Conservation (phyloP, 345 rosid species). For the Linum trigynum region DNA sequence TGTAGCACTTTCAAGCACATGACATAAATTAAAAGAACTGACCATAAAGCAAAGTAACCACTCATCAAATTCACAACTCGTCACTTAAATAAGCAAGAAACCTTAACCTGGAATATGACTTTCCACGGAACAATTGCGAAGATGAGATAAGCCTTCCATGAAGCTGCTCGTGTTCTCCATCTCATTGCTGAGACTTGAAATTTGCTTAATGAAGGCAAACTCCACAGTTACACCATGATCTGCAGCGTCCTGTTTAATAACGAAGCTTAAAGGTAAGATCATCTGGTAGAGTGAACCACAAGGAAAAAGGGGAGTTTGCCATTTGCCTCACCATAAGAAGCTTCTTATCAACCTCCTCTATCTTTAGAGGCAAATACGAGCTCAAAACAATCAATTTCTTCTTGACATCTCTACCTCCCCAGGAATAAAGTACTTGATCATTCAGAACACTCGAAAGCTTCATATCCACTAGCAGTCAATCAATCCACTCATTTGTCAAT, state of each 20-base stretch:
- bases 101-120: constrained; percentile 53
- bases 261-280: constrained; percentile 1
- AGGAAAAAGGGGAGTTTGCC: not conserved
- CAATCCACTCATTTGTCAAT: constrained; percentile 3
- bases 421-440: constrained; percentile 54
- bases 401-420: constrained; percentile 65
- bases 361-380: constrained; percentile 41
- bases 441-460: constrained; percentile 52
- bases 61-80: not conserved
- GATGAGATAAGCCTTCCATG: constrained; percentile 52
- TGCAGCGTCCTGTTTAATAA: constrained; percentile 54
- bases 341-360: constrained; percentile 31
- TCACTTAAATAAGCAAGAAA: not conserved
- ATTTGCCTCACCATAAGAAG: constrained; percentile 50
- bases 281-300: not conserved
- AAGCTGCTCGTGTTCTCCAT: constrained; percentile 46
- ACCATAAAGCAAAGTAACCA: not conserved
- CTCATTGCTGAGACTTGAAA: constrained; percentile 34
- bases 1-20: not conserved
- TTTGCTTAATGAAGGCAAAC: constrained; percentile 54
- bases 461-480: constrained; percentile 29
- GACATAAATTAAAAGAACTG: not conserved
- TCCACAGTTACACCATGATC: constrained; percentile 70
- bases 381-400: constrained; percentile 60
- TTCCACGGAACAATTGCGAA: constrained; percentile 70